phyloP scores from a whole-genome alignment of 2,329 filamentous ascomycete genomes.

The Aschersonia sp. region DNA sequence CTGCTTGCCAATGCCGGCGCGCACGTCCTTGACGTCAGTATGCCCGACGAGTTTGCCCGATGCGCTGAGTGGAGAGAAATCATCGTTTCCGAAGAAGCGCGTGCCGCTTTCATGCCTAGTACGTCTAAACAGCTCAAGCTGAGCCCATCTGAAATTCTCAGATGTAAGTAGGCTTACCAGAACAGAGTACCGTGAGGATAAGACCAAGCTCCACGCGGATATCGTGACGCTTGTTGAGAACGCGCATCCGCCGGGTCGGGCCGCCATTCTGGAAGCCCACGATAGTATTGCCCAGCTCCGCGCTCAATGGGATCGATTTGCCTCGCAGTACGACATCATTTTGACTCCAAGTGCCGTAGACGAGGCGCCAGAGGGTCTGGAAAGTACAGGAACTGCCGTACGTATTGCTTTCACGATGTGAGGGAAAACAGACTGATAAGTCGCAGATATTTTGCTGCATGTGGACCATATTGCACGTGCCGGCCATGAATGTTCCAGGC shows the following conservation, averaged over 20 bases:
- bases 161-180: conserved; percentile 22
- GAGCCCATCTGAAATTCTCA: background rate
- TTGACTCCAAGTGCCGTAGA: conserved; percentile 43
- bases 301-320: conserved; percentile 38
- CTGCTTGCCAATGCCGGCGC: conserved; percentile 33
- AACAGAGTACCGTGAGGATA: conserved; percentile 33
- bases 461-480: conserved; percentile 35
- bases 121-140: background rate
- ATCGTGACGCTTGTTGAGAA: conserved; percentile 39
- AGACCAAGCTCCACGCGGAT: conserved; percentile 27
- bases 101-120: conserved; percentile 6
- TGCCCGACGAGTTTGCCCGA: conserved; percentile 32
- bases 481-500: conserved; percentile 49
- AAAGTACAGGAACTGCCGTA: conserved; percentile 35
- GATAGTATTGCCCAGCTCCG: conserved; percentile 38
- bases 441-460: conserved; percentile 5
- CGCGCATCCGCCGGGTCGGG: conserved; percentile 22
- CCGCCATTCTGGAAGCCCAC: conserved; percentile 33
- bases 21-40: conserved; percentile 36
- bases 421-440: background rate
- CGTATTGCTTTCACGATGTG: conserved; percentile 5
- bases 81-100: conserved; percentile 4
- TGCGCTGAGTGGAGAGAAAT: conserved; percentile 30
- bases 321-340: conserved; percentile 35
- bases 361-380: conserved; percentile 39